Base-by-base conservation (phyloP, 352 stramenopile species). In the Phytophthora kernoviae region DNA sequence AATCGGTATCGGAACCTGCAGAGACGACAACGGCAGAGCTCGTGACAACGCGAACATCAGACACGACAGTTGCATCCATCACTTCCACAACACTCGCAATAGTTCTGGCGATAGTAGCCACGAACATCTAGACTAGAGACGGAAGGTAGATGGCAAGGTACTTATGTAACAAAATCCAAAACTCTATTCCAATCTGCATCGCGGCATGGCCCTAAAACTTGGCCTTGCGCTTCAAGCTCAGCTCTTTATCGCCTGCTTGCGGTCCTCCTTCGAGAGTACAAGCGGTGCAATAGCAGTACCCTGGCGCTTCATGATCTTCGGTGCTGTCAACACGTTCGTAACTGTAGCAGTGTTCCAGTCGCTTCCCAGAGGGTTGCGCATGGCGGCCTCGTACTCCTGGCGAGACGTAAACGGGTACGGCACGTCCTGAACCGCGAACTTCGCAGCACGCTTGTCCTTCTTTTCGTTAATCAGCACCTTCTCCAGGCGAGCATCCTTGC, bases 381-480 rank as follows among this genome's bases (percentile, higher is more conserved):
- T 98, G 40, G 93, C 93, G 56, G 90, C 88, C 75, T 99, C 97
- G 76, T 99, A 99, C 79, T 99, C 92, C 62, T 95, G 92, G 40
- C 95, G 87, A 54, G 88, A 98, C 48, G 88, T 98, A 76, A 98
- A 99, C 26, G 97, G 97, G 77, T 99, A 99, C 51, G 97, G 97
- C 41, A 99, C 93, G 53, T 98, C 85, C 43, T 85, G 68, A 4
- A 96, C 79, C 47, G 75, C 75, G 70, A 84, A 95, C 71, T 91
- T 91, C 51, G 86, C 74, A 21, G 81, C 85, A 56, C 96, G 96
- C 62, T 94, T 93, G 65, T 95, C 84, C 63, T 91, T 92, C 79
- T 91, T 93, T 69, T 96, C 87, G 54, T 90, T 95, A 52, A 95
- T 91, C 21, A 95, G 47, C 52, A 95, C 86, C 30, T 69, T 68